phyloP scores from a whole-genome alignment of 805 yeast species.

The Grigorovia yakushimaensis region DNA sequence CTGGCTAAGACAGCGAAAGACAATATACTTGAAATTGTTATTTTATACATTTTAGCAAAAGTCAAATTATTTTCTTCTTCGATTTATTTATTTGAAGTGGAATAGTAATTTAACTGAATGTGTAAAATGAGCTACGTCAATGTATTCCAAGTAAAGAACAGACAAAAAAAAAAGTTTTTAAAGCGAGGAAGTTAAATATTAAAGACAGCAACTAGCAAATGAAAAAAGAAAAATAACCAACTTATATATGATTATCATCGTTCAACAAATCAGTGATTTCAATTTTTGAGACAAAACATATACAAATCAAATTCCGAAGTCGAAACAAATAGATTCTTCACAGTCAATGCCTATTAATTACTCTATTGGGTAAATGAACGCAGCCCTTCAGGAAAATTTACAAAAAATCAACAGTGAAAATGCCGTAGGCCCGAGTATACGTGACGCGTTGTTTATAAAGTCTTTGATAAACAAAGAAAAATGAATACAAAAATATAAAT shows the following conservation, averaged over 20 bases:
- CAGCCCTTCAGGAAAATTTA: neutral
- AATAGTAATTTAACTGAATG: too few species aligned
- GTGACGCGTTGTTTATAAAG: neutral
- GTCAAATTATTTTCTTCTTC: too few species aligned
- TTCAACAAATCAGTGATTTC: neutral
- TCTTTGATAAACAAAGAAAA: neutral
- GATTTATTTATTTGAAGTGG: too few species aligned
- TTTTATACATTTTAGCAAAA: too few species aligned
- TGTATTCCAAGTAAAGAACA: too few species aligned
- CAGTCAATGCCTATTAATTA: neutral
- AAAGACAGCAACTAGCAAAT: too few species aligned
- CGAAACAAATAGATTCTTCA: neutral
- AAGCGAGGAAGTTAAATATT: too few species aligned
- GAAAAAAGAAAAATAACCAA: too few species aligned
- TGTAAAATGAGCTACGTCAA: too few species aligned
- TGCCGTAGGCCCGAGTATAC: neutral
- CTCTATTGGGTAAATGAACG: neutral
- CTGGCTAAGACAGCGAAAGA: neutral
- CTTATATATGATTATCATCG: neutral
- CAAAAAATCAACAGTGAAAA: neutral
- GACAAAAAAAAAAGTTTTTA: too few species aligned
- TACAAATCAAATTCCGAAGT: neutral
- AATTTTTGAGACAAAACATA: neutral
- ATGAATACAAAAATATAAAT: neutral
- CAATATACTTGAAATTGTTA: neutral